Base-by-base conservation (phyloP, 768 basidiomycete genomes). In the Mycena galericulata region DNA sequence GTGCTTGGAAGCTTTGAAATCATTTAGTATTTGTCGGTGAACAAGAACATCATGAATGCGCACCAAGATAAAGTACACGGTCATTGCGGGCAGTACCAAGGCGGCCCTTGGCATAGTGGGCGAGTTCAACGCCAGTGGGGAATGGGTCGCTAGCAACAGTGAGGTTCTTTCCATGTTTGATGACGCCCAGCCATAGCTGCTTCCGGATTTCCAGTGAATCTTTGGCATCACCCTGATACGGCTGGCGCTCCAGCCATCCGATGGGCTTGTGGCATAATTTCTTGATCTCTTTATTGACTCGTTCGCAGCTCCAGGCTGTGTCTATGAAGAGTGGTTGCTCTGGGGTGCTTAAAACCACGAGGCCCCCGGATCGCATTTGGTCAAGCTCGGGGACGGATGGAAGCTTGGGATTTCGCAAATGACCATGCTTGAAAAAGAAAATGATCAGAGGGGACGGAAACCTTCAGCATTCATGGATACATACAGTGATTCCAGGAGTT, bases 121-220 rank as follows among this genome's bases (percentile, higher is more conserved):
- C 34, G 9, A 67, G 49, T 24, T 60, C 50, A 1, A 61, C 58
- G 9, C 65, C 58, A 0, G 58, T 55, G 0, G 65, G 65, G 7
- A 47, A 20, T 0, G n/a, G 3, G 47, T 55, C 51, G 2, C 29
- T 15, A 2, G 51, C 24, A 34, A 62, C 7, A 0, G n/a, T 24
- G 2, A 67, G n/a, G 10, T 4, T 20, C 2, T 55, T 55, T 3
- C 22, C 22, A 3, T 55, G 12, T 3, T 0, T 12, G 15, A 20
- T 40, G 4, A 18, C 20, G 2, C 43, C 53, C 1, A 61, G 9
- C 58, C 58, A 67, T 3, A 49, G 17, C 46, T 67, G 66, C 2
- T 27, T 34, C 50, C 38, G 8, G 15, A 51, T 26, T 12, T 43
- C 61, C 3, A n/a, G 20, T 0, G 29, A 27, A 7, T 29, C 51